Evolutionary conservation across 2,329 filamentous ascomycete genomes (phyloP), one percentile per base, ranked within the genome.

Genomic region (Rhynchosporium secalis): DNA sequence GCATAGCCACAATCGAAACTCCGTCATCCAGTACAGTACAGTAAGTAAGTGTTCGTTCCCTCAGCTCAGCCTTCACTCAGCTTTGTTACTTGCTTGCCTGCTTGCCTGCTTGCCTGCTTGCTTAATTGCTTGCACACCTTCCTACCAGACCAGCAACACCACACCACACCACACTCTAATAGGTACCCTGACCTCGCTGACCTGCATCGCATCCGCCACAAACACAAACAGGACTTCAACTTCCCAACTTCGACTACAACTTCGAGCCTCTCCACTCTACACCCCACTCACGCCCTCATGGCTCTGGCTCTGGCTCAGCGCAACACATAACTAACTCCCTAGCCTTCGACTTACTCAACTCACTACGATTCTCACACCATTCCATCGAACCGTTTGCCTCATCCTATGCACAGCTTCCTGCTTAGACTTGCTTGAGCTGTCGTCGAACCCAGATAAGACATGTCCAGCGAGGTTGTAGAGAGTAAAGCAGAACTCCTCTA

Each of bases 391-490:
- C 43, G 31, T 57, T 43, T 57, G 33, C 36, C 36, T 31, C 40
- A n/a, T 56, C 54, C 28, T 26, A 28, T 28, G 38, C 28, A 10
- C 33, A 36, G 33, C 48, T 55, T 36, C 31, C 48, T 47, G 45
- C 46, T 46, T 29, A 38, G 40, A 10, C 51, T 10, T 33, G 56
- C 38, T 31, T 31, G 15, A 48, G 33, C 38, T 59, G 43, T 36
- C 46, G 36, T 41, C 57, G 55, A 31, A 40, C 58, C 54, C 40
- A 12, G 36, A 43, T 5, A 36, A 36, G 43, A 20, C 47, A 66
- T 64, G 64, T 64, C 20, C 62, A 62, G 56, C 56, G 55, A 64
- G 60, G 49, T 57, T 57, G 57, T 48, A 62, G 48, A 61, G 56
- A 54, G 51, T 47, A 60, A 65, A 51, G 26, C 46, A 15, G 33